These are phyloP conservation scores for Septoria petroselini DNA, from an alignment of 2,329 filamentous ascomycete species.

Conservation along the genomic window DNA sequence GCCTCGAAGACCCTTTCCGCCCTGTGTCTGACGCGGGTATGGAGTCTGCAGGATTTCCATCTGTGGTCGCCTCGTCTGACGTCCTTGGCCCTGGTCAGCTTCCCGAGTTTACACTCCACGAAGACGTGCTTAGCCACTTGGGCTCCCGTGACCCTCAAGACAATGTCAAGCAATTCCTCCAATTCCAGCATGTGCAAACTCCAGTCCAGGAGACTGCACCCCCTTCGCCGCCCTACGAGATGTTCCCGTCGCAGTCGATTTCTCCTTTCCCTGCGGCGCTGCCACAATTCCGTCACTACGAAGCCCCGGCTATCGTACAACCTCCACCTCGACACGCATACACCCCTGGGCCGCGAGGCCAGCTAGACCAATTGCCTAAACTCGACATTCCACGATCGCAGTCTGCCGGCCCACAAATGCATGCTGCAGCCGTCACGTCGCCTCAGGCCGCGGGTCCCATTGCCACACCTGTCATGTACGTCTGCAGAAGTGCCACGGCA, in stretches of 20 bases:
- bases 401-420: constrained; percentile 38
- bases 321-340: constrained; percentile 35
- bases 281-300: constrained; percentile 17
- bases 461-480: constrained; percentile 36
- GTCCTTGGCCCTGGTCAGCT: constrained; percentile 69
- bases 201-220: constrained; percentile 53
- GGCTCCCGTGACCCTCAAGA: constrained; percentile 79
- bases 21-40: constrained; percentile 64
- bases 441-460: constrained; percentile 30
- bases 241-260: constrained; percentile 29
- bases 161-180: constrained; percentile 86
- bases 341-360: constrained; percentile 47
- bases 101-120: constrained; percentile 66
- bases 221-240: constrained; percentile 57
- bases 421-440: constrained; percentile 20
- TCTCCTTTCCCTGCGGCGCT: constrained; percentile 30
- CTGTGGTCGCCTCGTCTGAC: constrained; percentile 87
- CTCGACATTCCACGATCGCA: constrained; percentile 54
- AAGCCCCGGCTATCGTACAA: constrained; percentile 36
- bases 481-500: constrained; percentile 45
- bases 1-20: constrained; percentile 44
- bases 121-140: constrained; percentile 67
- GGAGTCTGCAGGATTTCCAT: constrained; percentile 49
- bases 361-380: constrained; percentile 55
- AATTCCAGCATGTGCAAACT: constrained; percentile 70